phyloP scores from a whole-genome alignment of 2,329 filamentous ascomycete genomes.

The Coccinonectria pachysandricola region DNA sequence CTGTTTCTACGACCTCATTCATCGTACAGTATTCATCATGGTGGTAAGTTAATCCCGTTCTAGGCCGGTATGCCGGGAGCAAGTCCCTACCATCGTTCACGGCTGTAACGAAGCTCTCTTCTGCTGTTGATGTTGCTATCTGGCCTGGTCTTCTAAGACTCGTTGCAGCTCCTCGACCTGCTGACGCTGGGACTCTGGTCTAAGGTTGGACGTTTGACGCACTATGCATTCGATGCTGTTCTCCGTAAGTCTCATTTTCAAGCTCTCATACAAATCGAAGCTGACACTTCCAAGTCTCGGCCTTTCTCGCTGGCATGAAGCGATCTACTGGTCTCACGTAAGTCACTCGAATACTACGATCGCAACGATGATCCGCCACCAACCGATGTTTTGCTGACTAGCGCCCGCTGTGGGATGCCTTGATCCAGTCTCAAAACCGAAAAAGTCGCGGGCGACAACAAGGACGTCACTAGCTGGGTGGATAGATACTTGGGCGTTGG shows the following conservation, averaged over 20 bases:
- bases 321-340: constrained; percentile 97
- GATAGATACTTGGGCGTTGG: constrained; percentile 89
- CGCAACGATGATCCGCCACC: no score
- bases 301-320: constrained; percentile 93
- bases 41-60: no score
- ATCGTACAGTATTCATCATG: constrained; percentile 1
- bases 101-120: no score
- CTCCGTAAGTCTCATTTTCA: constrained; percentile 51
- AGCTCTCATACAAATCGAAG: constrained; percentile 1
- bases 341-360: no score
- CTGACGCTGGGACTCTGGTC: constrained; percentile 58
- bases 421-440: constrained; percentile 79
- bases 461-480: constrained; percentile 78
- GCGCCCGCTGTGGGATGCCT: constrained; percentile 24
- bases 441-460: constrained; percentile 66
- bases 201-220: constrained; percentile 85
- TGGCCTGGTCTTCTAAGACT: constrained; percentile 25
- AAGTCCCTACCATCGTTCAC: no score
- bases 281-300: constrained; percentile 57
- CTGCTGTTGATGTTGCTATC: constrained; percentile 9
- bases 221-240: constrained; percentile 94
- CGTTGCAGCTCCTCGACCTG: constrained; percentile 50
- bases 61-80: no score
- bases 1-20: not conserved
- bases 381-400: constrained; percentile 19